Conservation (phyloP, 495 filamentous ascomycete genomes). For the Xylaria telfairii region DNA sequence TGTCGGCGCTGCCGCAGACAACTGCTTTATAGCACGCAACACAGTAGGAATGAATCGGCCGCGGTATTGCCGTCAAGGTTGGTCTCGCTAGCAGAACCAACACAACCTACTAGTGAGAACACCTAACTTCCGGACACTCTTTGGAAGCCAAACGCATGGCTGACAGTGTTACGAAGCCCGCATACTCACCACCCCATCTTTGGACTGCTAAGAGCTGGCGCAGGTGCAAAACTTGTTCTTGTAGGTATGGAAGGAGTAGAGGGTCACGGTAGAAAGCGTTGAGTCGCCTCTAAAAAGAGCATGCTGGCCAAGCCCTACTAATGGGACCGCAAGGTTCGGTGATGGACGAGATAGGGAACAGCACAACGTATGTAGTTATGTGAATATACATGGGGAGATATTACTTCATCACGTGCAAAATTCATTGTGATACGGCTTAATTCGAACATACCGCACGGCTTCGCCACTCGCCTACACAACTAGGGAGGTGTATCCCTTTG, state of each 20-base stretch:
- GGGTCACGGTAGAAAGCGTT: background rate
- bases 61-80: background rate
- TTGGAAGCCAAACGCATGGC: background rate
- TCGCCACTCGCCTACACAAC: background rate
- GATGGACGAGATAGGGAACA: background rate
- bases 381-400: background rate
- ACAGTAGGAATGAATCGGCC: background rate
- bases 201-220: background rate
- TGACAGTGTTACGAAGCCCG: background rate
- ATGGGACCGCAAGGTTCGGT: background rate
- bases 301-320: background rate
- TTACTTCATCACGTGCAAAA: background rate
- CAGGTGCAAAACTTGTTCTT: background rate
- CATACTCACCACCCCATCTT: background rate
- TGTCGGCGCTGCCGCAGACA: constrained; percentile 27
- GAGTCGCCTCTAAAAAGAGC: background rate
- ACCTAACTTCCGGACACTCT: background rate
- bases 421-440: background rate
- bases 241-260: background rate
- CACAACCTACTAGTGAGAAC: background rate
- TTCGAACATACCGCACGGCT: background rate
- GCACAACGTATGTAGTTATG: background rate
- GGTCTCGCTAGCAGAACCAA: background rate
- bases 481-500: too few relatives aligned
- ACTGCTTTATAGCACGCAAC: background rate